A percentile compares a stretch with the other conserved stretches of the same genome.
Evolutionary conservation across 495 filamentous ascomycete genomes (phyloP).

Genomic region (Glutinoglossum americanum): DNA sequence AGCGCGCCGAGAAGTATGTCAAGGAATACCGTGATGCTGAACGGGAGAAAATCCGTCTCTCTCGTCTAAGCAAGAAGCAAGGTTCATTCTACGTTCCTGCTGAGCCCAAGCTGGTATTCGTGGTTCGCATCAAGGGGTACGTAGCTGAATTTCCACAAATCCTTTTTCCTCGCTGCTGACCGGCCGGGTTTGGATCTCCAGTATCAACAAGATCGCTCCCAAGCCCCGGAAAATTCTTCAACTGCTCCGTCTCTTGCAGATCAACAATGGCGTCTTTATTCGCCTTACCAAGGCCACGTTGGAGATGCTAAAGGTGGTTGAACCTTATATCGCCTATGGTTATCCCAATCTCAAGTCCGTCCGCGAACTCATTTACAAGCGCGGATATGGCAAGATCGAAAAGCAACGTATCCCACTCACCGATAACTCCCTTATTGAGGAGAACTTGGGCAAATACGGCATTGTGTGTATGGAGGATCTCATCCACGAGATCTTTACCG

Average conservation of each 20-base stretch:
- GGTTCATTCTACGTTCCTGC: constrained; percentile 84
- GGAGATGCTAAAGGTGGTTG: constrained; percentile 95
- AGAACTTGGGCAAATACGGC: constrained; percentile 87
- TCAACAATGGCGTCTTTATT: constrained; percentile 99
- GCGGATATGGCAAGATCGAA: constrained; percentile 92
- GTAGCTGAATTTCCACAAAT: constrained; percentile 7
- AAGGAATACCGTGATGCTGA: constrained; percentile 96
- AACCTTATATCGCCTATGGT: constrained; percentile 96
- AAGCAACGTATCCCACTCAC: constrained; percentile 90
- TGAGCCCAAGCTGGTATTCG: constrained; percentile 92
- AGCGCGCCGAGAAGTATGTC: constrained; percentile 98
- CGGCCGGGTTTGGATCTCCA: constrained; percentile 14
- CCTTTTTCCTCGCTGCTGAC: constrained; percentile 1
- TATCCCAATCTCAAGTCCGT: constrained; percentile 98
- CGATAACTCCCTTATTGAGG: constrained; percentile 95
- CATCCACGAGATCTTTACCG: constrained; percentile 97
- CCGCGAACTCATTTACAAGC: constrained; percentile 99
- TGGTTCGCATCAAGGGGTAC: constrained; percentile 96
- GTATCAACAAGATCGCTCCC: constrained; percentile 99
- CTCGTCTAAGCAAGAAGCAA: constrained; percentile 70
- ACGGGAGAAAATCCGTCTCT: constrained; percentile 92
- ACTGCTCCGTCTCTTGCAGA: constrained; percentile 95
- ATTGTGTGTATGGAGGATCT: constrained; percentile 99
- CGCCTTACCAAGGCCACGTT: constrained; percentile 91
- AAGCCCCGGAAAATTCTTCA: constrained; percentile 99